These are phyloP conservation scores for Pterocarpus santalinus DNA, from an alignment of 306 rosid species.

Conservation along the genomic window DNA sequence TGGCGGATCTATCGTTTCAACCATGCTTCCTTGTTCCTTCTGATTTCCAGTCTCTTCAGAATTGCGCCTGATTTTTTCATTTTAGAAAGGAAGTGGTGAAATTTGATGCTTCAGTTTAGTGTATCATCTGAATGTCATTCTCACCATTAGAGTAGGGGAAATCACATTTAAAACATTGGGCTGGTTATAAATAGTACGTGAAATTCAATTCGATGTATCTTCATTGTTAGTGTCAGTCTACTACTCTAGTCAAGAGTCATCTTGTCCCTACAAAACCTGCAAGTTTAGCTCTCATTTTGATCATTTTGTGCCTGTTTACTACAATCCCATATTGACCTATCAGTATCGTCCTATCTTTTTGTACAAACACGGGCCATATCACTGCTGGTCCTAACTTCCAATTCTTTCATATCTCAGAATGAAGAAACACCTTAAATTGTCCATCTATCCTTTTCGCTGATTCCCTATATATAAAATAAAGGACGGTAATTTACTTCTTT, in stretches of 20 bases:
- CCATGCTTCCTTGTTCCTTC: neutral
- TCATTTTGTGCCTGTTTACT: neutral
- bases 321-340: neutral
- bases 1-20: conserved; percentile 41
- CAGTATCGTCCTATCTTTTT: conserved; percentile 12
- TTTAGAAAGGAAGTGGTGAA: neutral
- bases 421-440: conserved; percentile 25
- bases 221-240: neutral
- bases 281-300: neutral
- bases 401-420: neutral
- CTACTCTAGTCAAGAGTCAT: too few species aligned
- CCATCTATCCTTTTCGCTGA: neutral
- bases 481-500: neutral
- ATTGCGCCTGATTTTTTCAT: neutral
- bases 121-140: neutral
- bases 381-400: conserved; percentile 1
- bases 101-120: neutral
- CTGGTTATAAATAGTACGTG: conserved; percentile 3
- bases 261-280: conserved; percentile 9
- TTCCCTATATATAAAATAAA: neutral
- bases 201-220: conserved; percentile 10
- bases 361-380: conserved; percentile 24
- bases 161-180: neutral
- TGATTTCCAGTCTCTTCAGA: neutral
- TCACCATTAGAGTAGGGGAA: neutral